Percentiles rank a stretch among this genome's conserved stretches.
phyloP scores from a whole-genome alignment of 2,329 filamentous ascomycete species.

The Claviceps purpurea region DNA sequence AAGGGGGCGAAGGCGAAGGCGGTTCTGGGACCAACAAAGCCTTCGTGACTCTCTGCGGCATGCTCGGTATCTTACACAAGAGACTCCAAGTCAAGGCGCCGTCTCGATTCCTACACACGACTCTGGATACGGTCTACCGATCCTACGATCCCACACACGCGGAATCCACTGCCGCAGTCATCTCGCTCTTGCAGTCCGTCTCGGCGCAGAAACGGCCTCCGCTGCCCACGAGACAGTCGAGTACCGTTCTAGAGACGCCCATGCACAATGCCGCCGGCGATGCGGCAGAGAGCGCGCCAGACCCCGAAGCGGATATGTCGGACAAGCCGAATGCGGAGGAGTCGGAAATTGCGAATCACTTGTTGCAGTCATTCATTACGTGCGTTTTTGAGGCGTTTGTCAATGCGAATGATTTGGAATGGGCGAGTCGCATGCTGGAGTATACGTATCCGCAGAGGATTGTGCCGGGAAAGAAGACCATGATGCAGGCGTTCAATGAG shows the following conservation, averaged over 20 bases:
- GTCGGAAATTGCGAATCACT: constrained; percentile 43
- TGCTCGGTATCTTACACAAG: constrained; percentile 60
- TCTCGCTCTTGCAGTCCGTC: constrained; percentile 57
- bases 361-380: constrained; percentile 66
- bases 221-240: constrained; percentile 45
- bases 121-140: constrained; percentile 57
- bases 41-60: constrained; percentile 56
- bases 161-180: constrained; percentile 55
- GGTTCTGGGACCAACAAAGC: constrained; percentile 28
- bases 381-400: constrained; percentile 65
- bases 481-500: constrained; percentile 50
- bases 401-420: constrained; percentile 44
- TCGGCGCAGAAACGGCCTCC: constrained; percentile 53
- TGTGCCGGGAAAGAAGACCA: constrained; percentile 47
- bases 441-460: constrained; percentile 51
- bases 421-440: constrained; percentile 54
- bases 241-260: constrained; percentile 39
- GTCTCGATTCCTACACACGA: constrained; percentile 64
- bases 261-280: constrained; percentile 42
- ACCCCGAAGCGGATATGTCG: constrained; percentile 39
- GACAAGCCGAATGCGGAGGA: constrained; percentile 37
- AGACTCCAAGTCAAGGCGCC: constrained; percentile 67
- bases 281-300: constrained; percentile 42
- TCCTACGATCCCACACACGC: constrained; percentile 51
- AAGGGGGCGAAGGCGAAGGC: constrained; percentile 20